phyloP scores from a whole-genome alignment of 768 basidiomycete species.

The Holtermanniella nyarrowii region DNA sequence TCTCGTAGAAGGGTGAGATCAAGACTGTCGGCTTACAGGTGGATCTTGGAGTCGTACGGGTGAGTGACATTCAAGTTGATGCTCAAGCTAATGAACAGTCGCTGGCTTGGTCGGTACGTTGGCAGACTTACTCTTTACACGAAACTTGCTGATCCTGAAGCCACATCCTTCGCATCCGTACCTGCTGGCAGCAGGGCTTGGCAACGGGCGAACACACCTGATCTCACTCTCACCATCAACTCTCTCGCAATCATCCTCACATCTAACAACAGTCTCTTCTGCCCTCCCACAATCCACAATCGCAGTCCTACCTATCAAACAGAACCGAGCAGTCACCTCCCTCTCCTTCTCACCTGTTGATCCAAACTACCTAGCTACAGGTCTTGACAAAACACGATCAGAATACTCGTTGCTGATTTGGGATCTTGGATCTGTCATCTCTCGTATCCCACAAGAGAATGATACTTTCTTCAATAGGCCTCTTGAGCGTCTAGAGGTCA shows the following conservation, averaged over 20 bases:
- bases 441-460: background rate
- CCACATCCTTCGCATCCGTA: conserved; percentile 19
- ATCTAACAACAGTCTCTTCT: conserved; percentile 3
- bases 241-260: conserved; percentile 9
- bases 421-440: conserved; percentile 23
- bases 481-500: conserved; percentile 13
- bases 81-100: background rate
- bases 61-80: conserved; percentile 9
- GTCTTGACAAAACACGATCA: conserved; percentile 29
- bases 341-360: conserved; percentile 24
- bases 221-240: conserved; percentile 26
- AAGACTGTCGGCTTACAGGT: conserved; percentile 28
- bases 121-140: conserved; percentile 1
- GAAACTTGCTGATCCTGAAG: conserved; percentile 28
- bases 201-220: conserved; percentile 24
- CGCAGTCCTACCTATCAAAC: conserved; percentile 18
- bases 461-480: conserved; percentile 11
- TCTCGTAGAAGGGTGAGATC: conserved; percentile 21
- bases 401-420: conserved; percentile 31
- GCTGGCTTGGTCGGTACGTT: background rate
- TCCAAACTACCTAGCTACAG: conserved; percentile 27
- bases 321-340: conserved; percentile 22
- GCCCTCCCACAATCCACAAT: conserved; percentile 8
- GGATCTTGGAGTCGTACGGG: conserved; percentile 30
- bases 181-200: conserved; percentile 26